These are phyloP conservation scores for Clavaria fumosa DNA, from an alignment of 768 basidiomycete species.

Conservation along the genomic window DNA sequence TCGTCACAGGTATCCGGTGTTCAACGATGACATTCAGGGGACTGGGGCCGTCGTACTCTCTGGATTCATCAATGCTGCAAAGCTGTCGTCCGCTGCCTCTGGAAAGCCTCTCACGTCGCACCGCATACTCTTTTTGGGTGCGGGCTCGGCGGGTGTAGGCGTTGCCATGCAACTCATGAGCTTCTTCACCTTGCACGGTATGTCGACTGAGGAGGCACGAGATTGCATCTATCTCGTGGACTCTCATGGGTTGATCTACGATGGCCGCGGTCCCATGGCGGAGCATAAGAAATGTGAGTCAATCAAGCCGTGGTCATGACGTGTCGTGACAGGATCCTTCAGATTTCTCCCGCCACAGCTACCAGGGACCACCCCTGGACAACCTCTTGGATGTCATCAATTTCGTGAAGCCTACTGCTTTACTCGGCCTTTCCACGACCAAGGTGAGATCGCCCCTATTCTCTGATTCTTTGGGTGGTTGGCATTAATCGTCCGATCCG, in stretches of 20 bases:
- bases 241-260: slow-evolving; percentile 73
- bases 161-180: slow-evolving; percentile 80
- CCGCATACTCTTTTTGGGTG: slow-evolving; percentile 83
- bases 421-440: slow-evolving; percentile 82
- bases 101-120: slow-evolving; percentile 54
- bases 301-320: background rate
- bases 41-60: slow-evolving; percentile 87
- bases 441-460: slow-evolving; percentile 23
- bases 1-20: slow-evolving; percentile 59
- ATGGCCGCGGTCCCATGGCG: slow-evolving; percentile 55
- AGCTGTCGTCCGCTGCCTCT: slow-evolving; percentile 56
- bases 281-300: slow-evolving; percentile 70
- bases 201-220: slow-evolving; percentile 64
- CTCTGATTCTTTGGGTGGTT: slow-evolving; percentile 2
- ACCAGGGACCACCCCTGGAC: slow-evolving; percentile 59
- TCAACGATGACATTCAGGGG: slow-evolving; percentile 86
- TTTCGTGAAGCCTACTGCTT: slow-evolving; percentile 74
- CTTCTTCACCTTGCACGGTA: slow-evolving; percentile 74
- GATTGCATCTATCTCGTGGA: slow-evolving; percentile 70
- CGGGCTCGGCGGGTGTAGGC: slow-evolving; percentile 84
- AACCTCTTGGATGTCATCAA: slow-evolving; percentile 64
- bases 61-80: slow-evolving; percentile 81
- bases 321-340: slow-evolving; percentile 5
- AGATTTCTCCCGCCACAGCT: slow-evolving; percentile 78
- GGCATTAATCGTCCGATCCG: background rate